Evolutionary conservation across 2,329 filamentous ascomycete genomes (phyloP), one percentile per base, ranked within the genome.

Genomic region (Piedraia hortae): DNA sequence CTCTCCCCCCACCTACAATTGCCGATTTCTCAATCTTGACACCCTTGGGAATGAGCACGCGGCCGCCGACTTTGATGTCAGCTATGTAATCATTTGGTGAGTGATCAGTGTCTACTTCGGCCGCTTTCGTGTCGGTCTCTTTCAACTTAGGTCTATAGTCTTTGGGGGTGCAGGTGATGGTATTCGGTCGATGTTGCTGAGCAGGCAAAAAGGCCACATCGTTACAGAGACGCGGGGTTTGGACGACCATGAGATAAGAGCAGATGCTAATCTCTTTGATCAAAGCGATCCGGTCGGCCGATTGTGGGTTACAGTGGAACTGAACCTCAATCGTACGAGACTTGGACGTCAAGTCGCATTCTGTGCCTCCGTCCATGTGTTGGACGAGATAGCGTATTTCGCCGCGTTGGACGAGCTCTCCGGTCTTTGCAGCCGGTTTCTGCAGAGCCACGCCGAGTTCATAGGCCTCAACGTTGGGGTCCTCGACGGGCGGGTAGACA

Each of bases 261-360:
- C 80, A 91, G 6, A 77, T 90, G 3, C 70, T 72, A 1, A 82
- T 64, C 43, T 91, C 80, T 44, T 90, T 90, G 46, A 91, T 88
- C 64, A 75, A 78, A 19, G 69, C 70, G 35, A 91, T 90, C 21
- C 69, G 63, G 41, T 89, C 69, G 20, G 51, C 54, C 14, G 65
- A 54, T 21, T 72, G 67, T 0, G 74, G 75, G 35, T 74, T 69
- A 48, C 78, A 90, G 36, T 70, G 65, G 32, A 66, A 70, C 45
- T 69, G 14, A 6, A 91, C 63, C 44, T 91, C 80, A 31, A 90
- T 70, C 33, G 67, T 77, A 22, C 80, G 63, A 29, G 73, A 62
- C 26, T 68, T 64, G 14, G 71, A 70, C 1, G 80, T 91, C 34
- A 90, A 47, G 43, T 91, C 80, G 45, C 80, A 91, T 12, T 68